These are phyloP conservation scores for Phytophthora cryptogea DNA, from an alignment of 352 stramenopile genomes.

Conservation along the genomic window DNA sequence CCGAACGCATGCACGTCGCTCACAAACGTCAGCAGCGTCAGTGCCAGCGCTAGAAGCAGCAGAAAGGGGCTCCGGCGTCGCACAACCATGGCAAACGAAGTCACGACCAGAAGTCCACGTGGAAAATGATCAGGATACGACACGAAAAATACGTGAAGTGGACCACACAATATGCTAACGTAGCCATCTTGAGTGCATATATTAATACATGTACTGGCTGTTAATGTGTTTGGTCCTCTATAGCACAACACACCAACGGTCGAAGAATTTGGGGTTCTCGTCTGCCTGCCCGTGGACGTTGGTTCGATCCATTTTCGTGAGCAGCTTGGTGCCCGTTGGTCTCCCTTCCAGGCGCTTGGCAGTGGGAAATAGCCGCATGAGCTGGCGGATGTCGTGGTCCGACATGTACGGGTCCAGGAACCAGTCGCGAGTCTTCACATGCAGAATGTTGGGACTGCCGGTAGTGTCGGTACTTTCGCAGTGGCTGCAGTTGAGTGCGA, in stretches of 20 bases:
- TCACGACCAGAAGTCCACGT: constrained; percentile 28
- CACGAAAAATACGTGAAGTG: constrained; percentile 9
- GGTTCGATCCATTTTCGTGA: constrained; percentile 49
- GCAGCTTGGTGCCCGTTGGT: constrained; percentile 49
- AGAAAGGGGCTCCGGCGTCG: constrained; percentile 34
- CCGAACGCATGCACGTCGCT: constrained; percentile 42
- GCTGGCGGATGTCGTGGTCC: constrained; percentile 58
- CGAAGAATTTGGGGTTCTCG: constrained; percentile 60
- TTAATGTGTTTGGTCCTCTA: constrained; percentile 31
- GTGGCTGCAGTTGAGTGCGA: constrained; percentile 69
- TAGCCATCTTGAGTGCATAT: no score
- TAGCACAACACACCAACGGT: constrained; percentile 76
- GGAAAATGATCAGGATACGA: constrained; percentile 24
- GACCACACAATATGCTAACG: not conserved
- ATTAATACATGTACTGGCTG: no score
- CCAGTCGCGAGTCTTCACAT: constrained; percentile 56
- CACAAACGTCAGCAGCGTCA: constrained; percentile 38
- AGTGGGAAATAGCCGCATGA: constrained; percentile 52
- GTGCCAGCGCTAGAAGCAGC: constrained; percentile 30
- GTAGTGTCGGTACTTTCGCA: constrained; percentile 24
- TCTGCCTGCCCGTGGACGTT: constrained; percentile 67
- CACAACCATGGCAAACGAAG: constrained; percentile 24
- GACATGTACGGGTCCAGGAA: constrained; percentile 78
- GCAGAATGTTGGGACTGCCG: not conserved
- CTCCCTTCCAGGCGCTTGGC: constrained; percentile 46